Evolutionary conservation across 1,284 basidiomycete species (phyloP), one percentile per base, ranked within the genome.

Genomic region (Papiliotrema laurentii): DNA sequence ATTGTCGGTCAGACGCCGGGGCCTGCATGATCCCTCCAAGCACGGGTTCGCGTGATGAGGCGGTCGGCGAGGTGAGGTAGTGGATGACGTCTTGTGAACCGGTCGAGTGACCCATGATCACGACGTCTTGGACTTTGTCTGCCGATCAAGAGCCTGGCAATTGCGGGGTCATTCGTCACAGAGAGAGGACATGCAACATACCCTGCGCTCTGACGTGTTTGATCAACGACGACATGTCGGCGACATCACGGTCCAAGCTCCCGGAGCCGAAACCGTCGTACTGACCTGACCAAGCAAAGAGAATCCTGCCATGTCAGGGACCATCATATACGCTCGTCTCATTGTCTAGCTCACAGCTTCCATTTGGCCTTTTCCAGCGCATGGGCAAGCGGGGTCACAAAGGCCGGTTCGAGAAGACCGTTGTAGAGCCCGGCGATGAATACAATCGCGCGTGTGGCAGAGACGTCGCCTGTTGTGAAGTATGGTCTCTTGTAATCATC

Each of bases 1-100:
- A 64, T 51, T 74, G 69, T 14, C 71, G 56, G 50, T 74, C 72
- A 1, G 68, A 70, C 6, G 66, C 71, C 13, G 73, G 68, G 1
- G 71, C 74, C 54, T 75, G 74, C 53, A 75, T 66, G 54, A 75
- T 74, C 3, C 68, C 74, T 2, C 66, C 69, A 11, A 65, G 50
- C 33, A 70, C 63, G 7, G 33, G 26, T n/a, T 58, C 37, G 19
- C 45, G 40, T 7, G 43, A 41, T 10, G 5, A 2, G 34, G 45
- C 34, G 4, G 4, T 11, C 10, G 54, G 52, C 14, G 56, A 54
- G 24, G 62, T 57, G 27, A 74, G 62, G 59, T 71, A 74, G 39
- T 66, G 62, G 18, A 73, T 68, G 21, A 71, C 64, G 47, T 74
- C 71, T 54, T 75, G 74, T 13, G 64, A 71, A 11, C 74, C 74